Conservation (phyloP, 441 rosid genomes). For the Pelargonium myrrhifolium region DNA sequence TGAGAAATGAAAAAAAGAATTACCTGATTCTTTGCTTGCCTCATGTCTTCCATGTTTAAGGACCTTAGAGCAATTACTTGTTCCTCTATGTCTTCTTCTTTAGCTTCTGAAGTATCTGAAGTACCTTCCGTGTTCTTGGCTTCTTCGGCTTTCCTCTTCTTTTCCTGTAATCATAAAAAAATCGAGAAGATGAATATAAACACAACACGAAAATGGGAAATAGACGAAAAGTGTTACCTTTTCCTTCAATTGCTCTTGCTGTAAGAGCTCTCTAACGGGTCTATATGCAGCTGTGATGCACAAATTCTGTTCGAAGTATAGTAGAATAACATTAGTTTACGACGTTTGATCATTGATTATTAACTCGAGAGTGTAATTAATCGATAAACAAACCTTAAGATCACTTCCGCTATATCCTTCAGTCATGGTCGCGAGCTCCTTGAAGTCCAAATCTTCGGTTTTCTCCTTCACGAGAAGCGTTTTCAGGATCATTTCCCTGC, state of each 20-base stretch:
- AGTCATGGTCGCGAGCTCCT: slow-evolving; percentile 78
- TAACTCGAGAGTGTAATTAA: background rate
- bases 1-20: background rate
- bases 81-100: slow-evolving; percentile 54
- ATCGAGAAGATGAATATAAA: background rate
- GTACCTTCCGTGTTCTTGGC: slow-evolving; percentile 42
- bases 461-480: slow-evolving; percentile 79
- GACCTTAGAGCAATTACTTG: slow-evolving; percentile 50
- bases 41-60: slow-evolving; percentile 84
- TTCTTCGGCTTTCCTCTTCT: slow-evolving; percentile 44
- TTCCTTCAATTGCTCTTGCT: slow-evolving; percentile 70
- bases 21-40: slow-evolving; percentile 93
- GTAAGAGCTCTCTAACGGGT: slow-evolving; percentile 83
- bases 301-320: slow-evolving; percentile 60
- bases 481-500: slow-evolving; percentile 76
- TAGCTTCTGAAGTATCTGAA: slow-evolving; percentile 20
- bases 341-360: background rate
- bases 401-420: slow-evolving; percentile 96
- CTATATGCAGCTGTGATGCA: slow-evolving; percentile 89
- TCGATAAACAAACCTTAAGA: slow-evolving; percentile 62
- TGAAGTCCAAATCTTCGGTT: slow-evolving; percentile 64
- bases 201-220: background rate
- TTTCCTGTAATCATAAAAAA: slow-evolving; percentile 15
- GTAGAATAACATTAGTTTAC: slow-evolving; percentile 9
- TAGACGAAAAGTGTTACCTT: slow-evolving; percentile 30